Percentiles rank a stretch among this genome's conserved stretches.
Evolutionary conservation across 345 rosid species (phyloP).

Genomic region (Camelina hispida): DNA sequence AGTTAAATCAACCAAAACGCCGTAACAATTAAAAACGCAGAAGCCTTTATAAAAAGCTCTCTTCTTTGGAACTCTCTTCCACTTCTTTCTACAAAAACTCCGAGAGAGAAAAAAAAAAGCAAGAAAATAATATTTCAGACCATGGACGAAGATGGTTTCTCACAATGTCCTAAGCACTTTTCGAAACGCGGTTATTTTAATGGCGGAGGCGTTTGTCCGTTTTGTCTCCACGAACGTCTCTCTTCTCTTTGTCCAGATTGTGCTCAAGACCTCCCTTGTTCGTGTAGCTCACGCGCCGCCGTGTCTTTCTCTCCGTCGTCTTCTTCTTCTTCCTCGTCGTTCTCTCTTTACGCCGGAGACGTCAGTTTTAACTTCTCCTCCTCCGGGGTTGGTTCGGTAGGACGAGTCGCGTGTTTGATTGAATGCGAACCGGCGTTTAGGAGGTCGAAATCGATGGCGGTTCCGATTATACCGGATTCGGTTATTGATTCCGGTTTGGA

Average conservation of each 20-base stretch:
- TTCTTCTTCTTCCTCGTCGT: conserved; percentile 54
- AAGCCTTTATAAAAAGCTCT: conserved; percentile 10
- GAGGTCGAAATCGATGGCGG: conserved; percentile 79
- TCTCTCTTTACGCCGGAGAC: conserved; percentile 50
- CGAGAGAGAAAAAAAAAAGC: conserved; percentile 5
- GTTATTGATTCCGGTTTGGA: conserved; percentile 27
- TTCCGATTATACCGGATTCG: conserved; percentile 58
- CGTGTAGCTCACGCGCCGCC: conserved; percentile 56
- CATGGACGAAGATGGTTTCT: conserved; percentile 68
- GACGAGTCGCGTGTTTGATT: conserved; percentile 62
- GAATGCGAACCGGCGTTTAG: conserved; percentile 77
- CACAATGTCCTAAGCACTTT: conserved; percentile 79
- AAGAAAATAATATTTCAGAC: conserved; percentile 8
- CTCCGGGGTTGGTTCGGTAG: conserved; percentile 50
- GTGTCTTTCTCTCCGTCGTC: conserved; percentile 55
- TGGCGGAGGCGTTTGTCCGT: conserved; percentile 84
- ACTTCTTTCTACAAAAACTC: conserved; percentile 22
- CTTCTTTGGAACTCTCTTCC: background rate
- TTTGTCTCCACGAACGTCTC: conserved; percentile 82
- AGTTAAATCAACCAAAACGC: conserved; percentile 10
- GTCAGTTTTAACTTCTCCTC: background rate
- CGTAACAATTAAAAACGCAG: conserved; percentile 39
- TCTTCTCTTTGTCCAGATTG: conserved; percentile 84
- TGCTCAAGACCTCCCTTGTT: conserved; percentile 72
- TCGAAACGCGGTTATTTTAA: conserved; percentile 48